Conservation (phyloP, 1,139 yeast species). For the Geotrichum australiense region DNA sequence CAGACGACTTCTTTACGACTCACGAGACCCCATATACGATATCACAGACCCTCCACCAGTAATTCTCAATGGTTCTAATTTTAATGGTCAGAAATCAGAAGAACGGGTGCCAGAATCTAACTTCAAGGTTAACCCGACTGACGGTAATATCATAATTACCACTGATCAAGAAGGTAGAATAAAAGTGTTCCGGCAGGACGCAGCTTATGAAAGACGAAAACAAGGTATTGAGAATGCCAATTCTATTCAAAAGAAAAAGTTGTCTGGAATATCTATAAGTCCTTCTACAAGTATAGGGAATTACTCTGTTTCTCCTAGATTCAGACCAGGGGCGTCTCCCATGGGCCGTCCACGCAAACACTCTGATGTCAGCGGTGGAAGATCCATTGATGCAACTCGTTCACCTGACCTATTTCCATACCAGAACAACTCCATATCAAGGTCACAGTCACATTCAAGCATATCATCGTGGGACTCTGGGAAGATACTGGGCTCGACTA, state of each 20-base stretch:
- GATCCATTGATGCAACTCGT: background rate
- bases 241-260: slow-evolving; percentile 7
- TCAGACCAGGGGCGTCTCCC: slow-evolving; percentile 7
- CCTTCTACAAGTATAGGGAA: slow-evolving; percentile 8
- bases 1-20: slow-evolving; percentile 53
- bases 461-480: slow-evolving; percentile 11
- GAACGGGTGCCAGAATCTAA: background rate
- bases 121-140: slow-evolving; percentile 17
- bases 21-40: slow-evolving; percentile 75
- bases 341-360: slow-evolving; percentile 2
- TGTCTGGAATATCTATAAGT: slow-evolving; percentile 4
- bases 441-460: slow-evolving; percentile 6
- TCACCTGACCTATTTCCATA: background rate
- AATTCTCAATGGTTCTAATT: slow-evolving; percentile 3
- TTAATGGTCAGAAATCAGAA: background rate
- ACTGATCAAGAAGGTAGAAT: slow-evolving; percentile 71
- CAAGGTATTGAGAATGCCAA: slow-evolving; percentile 14
- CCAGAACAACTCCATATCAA: background rate
- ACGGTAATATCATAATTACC: slow-evolving; percentile 54
- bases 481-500: background rate
- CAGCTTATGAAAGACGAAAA: slow-evolving; percentile 39
- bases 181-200: slow-evolving; percentile 73
- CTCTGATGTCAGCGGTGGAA: slow-evolving; percentile 2
- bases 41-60: slow-evolving; percentile 35
- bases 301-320: background rate